A percentile compares a stretch with the other conserved stretches of the same genome.
Evolutionary conservation across 495 filamentous ascomycete genomes (phyloP).

Genomic region (Pseudevernia furfuracea): DNA sequence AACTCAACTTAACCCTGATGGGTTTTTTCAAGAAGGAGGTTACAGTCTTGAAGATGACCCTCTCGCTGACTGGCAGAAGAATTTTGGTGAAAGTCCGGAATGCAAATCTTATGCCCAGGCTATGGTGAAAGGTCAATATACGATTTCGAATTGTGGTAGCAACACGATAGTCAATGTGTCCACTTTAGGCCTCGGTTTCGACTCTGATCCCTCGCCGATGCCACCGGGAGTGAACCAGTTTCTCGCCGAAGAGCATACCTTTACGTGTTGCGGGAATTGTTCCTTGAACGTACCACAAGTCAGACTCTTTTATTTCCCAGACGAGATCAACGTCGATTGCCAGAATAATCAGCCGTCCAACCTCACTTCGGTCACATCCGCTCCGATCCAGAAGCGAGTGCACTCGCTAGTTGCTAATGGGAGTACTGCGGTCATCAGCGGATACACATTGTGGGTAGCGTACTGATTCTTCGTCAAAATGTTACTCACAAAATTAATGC

Average conservation of each 20-base stretch:
- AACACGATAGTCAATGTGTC: not conserved
- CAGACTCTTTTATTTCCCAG: constrained; percentile 12
- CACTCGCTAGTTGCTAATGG: constrained; percentile 8
- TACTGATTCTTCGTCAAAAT: not conserved
- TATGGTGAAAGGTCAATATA: not conserved
- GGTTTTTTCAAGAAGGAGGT: too few species aligned
- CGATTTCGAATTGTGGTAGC: not conserved
- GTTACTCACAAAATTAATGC: not conserved
- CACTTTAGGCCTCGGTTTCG: too few species aligned
- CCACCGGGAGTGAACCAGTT: too few species aligned
- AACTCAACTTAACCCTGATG: too few species aligned
- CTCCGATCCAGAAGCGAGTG: not conserved
- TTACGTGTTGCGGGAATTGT: constrained; percentile 10
- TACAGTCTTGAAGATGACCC: not conserved
- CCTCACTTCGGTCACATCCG: not conserved
- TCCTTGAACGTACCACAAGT: not conserved
- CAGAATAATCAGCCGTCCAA: not conserved
- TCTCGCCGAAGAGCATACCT: too few species aligned
- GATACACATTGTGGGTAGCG: constrained; percentile 14
- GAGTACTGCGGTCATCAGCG: constrained; percentile 14
- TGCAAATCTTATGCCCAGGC: constrained; percentile 4
- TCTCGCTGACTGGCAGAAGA: not conserved
- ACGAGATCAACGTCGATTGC: not conserved
- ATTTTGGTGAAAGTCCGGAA: constrained; percentile 12
- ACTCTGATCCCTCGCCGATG: too few species aligned